Base-by-base conservation (phyloP, 2,329 filamentous ascomycete genomes). In the Fusarium luffae region DNA sequence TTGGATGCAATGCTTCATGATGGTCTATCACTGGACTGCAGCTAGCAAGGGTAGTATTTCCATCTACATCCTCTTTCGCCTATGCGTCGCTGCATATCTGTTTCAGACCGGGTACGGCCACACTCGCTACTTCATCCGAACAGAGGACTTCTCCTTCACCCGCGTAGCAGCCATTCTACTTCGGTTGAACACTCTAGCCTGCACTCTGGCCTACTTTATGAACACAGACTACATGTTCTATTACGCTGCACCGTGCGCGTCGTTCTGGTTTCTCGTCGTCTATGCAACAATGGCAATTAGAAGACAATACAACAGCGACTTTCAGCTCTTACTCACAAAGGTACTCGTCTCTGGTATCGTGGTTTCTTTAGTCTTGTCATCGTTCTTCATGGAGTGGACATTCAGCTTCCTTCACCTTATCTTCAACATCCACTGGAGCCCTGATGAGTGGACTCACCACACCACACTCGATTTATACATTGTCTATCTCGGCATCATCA, bases 61-160 rank as follows among this genome's bases (percentile, higher is more conserved):
- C 3, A 81, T 88, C 27, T 87, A 89, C 77, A 82, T 87, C 66
- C 76, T 86, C 51, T 78, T 87, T 16, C 84, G 86, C 19, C 73
- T 90, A 4, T 78, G 86, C 21, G 80, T 89, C 6, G 84, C 87
- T 1, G 81, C 83, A 3, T 90, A 90, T 74, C 81, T 91, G 34
- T 90, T 91, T 74, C 81, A 90, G 67, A 88, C 85, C 10, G 85
- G 85, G 7, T 90, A 86, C 68, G 88, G 87, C 2, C 88, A 91
- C 70, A 84, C 88, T 0, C 75, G 83, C 6, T 89, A 86, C 72
- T 86, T 90, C 62, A 75, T 89, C 16, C 79, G 79, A 40, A 88
- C 82, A 50, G 79, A 80, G 25, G 87, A 91, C 73, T 89, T 84
- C 71, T 89, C 88, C 0, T 70, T 86, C 13, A 78, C 80, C 34